Evolutionary conservation across 805 yeast genomes (phyloP).

Genomic region (Saccharomycopsis fodiens): DNA sequence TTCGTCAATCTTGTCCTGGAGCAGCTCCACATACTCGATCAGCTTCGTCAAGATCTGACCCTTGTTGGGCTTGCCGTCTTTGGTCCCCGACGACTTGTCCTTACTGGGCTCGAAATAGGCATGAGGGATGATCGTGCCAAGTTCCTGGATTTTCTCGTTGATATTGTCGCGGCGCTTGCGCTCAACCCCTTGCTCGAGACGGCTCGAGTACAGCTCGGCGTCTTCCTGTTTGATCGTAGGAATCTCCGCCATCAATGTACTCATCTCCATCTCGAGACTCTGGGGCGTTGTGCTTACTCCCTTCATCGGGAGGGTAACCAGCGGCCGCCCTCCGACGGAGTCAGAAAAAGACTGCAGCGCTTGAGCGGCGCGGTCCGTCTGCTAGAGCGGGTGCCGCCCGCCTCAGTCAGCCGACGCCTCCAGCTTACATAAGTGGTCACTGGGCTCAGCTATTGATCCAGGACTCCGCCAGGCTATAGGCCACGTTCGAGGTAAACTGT

Average conservation of each 20-base stretch:
- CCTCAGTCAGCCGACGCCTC: no score
- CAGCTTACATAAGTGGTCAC: no score
- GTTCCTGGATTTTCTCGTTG: slow-evolving; percentile 50
- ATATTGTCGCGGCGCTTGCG: slow-evolving; percentile 48
- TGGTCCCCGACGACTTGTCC: slow-evolving; percentile 43
- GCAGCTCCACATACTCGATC: slow-evolving; percentile 58
- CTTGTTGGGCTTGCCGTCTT: slow-evolving; percentile 79
- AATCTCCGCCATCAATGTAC: neutral
- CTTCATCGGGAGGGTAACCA: no score
- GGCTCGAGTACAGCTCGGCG: neutral
- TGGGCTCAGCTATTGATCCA: slow-evolving; percentile 18
- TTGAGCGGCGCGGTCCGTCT: no score
- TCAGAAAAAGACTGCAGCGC: no score
- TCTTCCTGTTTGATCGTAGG: neutral
- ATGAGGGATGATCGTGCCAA: slow-evolving; percentile 37
- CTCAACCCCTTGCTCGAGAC: slow-evolving; percentile 29
- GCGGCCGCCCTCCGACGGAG: no score
- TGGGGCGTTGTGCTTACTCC: no score
- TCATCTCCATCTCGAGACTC: no score
- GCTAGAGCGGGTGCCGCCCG: no score
- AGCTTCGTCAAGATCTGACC: slow-evolving; percentile 74
- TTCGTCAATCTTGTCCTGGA: slow-evolving; percentile 69
- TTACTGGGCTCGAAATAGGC: slow-evolving; percentile 35
- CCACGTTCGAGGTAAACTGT: slow-evolving; percentile 48
- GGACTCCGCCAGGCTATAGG: slow-evolving; percentile 40